phyloP scores from a whole-genome alignment of 768 basidiomycete genomes.

The Pleurotus tuber-regium region DNA sequence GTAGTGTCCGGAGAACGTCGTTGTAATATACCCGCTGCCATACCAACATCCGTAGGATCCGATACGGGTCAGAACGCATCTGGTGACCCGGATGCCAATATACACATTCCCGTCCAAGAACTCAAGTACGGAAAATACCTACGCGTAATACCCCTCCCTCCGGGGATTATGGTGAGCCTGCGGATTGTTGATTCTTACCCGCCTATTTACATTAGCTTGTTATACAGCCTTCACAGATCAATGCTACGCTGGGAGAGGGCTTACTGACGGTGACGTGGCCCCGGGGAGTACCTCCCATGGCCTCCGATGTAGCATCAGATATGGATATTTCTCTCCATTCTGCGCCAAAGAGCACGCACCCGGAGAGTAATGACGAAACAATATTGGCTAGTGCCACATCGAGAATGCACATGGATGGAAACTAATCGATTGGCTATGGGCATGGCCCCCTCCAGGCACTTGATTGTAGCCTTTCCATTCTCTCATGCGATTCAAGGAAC shows the following conservation, averaged over 20 bases:
- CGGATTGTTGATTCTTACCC: not conserved
- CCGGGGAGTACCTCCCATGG: not conserved
- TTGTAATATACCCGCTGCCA: not conserved
- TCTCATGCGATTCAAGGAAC: too few relatives aligned
- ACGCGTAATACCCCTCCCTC: constrained; percentile 13
- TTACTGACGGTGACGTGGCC: constrained; percentile 17
- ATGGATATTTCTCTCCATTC: constrained; percentile 6
- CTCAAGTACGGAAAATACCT: constrained; percentile 17
- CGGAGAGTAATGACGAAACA: not conserved
- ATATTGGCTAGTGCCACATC: constrained; percentile 1
- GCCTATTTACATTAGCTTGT: not conserved
- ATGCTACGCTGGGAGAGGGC: constrained; percentile 14
- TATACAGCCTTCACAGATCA: constrained; percentile 11
- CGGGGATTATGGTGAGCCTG: constrained; percentile 12
- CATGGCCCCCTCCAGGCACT: not conserved
- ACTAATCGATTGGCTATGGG: not conserved
- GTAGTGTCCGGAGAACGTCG: constrained; percentile 16
- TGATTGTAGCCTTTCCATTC: not conserved
- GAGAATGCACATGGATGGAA: constrained; percentile 7
- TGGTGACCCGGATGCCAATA: not conserved
- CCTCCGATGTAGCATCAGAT: constrained; percentile 4
- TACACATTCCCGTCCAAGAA: constrained; percentile 11
- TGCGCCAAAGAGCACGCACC: not conserved
- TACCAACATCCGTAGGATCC: not conserved
- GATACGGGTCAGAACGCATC: not conserved